Evolutionary conservation across 2,329 filamentous ascomycete species (phyloP).

Genomic region (Hymenoscyphus albidus): DNA sequence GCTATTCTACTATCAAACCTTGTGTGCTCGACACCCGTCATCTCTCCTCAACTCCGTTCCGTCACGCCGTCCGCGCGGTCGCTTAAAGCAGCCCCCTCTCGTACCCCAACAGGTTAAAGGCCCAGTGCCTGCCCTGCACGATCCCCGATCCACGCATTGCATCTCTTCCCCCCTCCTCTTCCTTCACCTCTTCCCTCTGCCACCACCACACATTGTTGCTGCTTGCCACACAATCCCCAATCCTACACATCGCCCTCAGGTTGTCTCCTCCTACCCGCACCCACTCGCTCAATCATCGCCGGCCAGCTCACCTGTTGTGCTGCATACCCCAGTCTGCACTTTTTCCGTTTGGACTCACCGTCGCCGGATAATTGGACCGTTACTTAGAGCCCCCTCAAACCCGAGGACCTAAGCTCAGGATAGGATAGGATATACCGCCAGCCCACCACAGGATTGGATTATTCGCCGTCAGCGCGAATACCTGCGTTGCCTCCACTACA

Average conservation of each 20-base stretch:
- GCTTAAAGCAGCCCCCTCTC: conserved; percentile 1
- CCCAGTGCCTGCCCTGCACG: neutral
- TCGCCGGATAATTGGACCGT: conserved; percentile 26
- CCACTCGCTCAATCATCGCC: conserved; percentile 11
- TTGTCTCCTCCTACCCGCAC: conserved; percentile 8
- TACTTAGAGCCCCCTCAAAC: neutral
- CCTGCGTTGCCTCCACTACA: conserved; percentile 5
- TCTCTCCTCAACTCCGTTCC: neutral
- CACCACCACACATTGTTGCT: conserved; percentile 7
- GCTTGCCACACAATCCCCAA: conserved; percentile 5
- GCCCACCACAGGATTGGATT: conserved; percentile 3
- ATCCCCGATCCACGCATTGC: neutral
- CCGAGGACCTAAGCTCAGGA: conserved; percentile 1
- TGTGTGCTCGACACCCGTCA: neutral
- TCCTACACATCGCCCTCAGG: conserved; percentile 6
- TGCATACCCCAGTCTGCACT: conserved; percentile 16
- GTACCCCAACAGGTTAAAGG: neutral
- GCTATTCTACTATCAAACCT: neutral
- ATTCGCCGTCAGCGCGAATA: neutral
- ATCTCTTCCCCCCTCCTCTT: neutral
- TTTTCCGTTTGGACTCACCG: conserved; percentile 23
- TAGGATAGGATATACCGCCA: conserved; percentile 12
- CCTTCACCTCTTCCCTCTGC: conserved; percentile 3
- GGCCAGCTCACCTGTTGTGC: conserved; percentile 14
- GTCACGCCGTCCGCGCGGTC: neutral